A percentile compares a stretch with the other conserved stretches of the same genome.
Evolutionary conservation across 768 basidiomycete species (phyloP).

Genomic region (Naganishia kalamii): DNA sequence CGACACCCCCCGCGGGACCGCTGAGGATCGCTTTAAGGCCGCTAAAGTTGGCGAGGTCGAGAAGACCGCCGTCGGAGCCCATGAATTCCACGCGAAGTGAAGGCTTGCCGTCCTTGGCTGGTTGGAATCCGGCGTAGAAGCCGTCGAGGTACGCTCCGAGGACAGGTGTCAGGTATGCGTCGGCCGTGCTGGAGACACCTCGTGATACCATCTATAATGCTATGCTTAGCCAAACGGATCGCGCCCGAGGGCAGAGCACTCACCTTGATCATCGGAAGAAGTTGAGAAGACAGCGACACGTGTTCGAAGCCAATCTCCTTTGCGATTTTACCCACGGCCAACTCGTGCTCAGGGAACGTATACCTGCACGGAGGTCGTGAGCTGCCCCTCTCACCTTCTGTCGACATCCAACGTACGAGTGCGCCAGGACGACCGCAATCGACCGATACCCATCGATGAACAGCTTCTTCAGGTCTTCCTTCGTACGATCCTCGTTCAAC

Average conservation of each 20-base stretch:
- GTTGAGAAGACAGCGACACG: conserved; percentile 69
- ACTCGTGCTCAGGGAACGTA: conserved; percentile 82
- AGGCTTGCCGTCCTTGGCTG: conserved; percentile 51
- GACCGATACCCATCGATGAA: conserved; percentile 79
- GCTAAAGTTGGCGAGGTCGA: conserved; percentile 61
- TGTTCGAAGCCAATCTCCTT: conserved; percentile 78
- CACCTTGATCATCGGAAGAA: conserved; percentile 40
- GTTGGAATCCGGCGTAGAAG: conserved; percentile 84
- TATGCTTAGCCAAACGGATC: neutral
- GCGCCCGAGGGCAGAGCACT: neutral
- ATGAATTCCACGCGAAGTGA: conserved; percentile 70
- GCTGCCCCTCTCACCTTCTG: neutral
- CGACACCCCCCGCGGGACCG: conserved; percentile 85
- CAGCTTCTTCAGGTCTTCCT: conserved; percentile 60
- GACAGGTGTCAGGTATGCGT: conserved; percentile 91
- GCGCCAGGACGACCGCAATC: conserved; percentile 78
- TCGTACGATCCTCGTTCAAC: conserved; percentile 61
- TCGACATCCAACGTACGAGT: conserved; percentile 55
- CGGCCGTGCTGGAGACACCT: conserved; percentile 84
- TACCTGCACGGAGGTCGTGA: neutral
- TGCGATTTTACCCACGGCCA: conserved; percentile 64
- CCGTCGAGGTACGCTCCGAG: conserved; percentile 76
- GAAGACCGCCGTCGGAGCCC: conserved; percentile 66
- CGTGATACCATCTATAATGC: conserved; percentile 65
- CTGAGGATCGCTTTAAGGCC: conserved; percentile 89